These are phyloP conservation scores for Tetraselmis striata DNA, from an alignment of 139 green algal genomes.

Conservation along the genomic window DNA sequence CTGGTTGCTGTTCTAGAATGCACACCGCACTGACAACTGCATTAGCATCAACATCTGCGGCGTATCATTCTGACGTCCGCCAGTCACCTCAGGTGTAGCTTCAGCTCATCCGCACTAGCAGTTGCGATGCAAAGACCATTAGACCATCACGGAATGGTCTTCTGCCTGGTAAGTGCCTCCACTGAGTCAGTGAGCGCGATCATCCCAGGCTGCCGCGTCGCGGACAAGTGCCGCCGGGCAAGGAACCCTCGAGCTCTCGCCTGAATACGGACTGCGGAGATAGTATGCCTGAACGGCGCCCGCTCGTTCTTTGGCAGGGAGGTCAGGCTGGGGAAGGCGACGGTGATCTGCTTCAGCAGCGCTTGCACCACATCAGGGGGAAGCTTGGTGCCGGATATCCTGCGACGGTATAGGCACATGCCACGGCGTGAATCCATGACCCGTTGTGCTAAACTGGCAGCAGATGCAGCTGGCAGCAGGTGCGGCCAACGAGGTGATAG, in stretches of 20 bases:
- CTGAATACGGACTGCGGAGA: not conserved
- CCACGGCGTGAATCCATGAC: not conserved
- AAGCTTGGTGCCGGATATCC: not conserved
- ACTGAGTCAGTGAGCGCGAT: too few species aligned
- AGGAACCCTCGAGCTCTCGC: not conserved
- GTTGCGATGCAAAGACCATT: too few species aligned
- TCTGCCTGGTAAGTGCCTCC: too few species aligned
- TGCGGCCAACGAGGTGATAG: not conserved
- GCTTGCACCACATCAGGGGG: not conserved
- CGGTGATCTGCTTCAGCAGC: not conserved
- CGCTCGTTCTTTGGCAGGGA: not conserved
- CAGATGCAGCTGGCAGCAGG: not conserved
- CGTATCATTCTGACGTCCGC: too few species aligned
- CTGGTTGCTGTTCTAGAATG: too few species aligned
- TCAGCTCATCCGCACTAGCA: too few species aligned
- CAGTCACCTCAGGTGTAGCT: too few species aligned
- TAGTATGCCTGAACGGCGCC: not conserved
- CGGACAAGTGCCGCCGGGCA: not conserved
- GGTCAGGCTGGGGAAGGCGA: constrained; percentile 1
- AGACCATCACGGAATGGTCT: too few species aligned
- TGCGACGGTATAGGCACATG: not conserved
- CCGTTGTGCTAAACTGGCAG: not conserved
- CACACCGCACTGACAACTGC: too few species aligned
- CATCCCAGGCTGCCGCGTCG: too few species aligned
- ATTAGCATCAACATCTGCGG: too few species aligned